These are phyloP conservation scores for Mycena galericulata DNA, from an alignment of 768 basidiomycete genomes.

Conservation along the genomic window DNA sequence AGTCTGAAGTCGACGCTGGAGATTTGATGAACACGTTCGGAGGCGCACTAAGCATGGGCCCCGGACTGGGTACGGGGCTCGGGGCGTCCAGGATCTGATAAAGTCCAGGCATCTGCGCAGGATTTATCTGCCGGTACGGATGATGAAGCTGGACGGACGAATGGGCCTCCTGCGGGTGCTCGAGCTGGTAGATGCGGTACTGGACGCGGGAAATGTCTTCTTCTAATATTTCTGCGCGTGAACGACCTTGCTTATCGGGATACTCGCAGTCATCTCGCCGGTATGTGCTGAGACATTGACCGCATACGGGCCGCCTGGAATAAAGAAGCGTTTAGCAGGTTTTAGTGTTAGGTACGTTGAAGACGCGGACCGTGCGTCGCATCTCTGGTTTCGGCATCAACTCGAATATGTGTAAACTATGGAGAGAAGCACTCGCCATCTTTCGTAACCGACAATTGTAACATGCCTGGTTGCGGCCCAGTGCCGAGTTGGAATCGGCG, in stretches of 20 bases:
- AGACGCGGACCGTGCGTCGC: not conserved
- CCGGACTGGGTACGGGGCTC: not conserved
- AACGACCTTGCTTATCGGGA: constrained; percentile 56
- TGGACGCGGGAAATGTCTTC: constrained; percentile 62
- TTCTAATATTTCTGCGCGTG: constrained; percentile 63
- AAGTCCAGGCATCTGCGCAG: too few relatives aligned
- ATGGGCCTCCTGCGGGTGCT: constrained; percentile 45
- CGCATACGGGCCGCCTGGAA: constrained; percentile 55
- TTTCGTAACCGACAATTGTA: not conserved
- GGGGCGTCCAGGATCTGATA: too few relatives aligned
- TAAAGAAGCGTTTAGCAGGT: not conserved
- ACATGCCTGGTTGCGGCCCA: not conserved
- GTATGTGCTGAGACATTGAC: constrained; percentile 60
- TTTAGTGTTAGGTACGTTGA: not conserved
- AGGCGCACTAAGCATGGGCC: not conserved
- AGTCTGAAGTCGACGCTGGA: not conserved
- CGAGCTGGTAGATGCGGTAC: constrained; percentile 59
- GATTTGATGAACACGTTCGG: not conserved
- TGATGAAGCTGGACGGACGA: not conserved
- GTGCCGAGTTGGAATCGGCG: not conserved
- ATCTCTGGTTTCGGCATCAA: not conserved
- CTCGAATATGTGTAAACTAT: not conserved
- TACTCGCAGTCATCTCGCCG: constrained; percentile 73
- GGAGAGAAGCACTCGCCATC: not conserved
- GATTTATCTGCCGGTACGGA: not conserved